phyloP scores from a whole-genome alignment of 2,329 filamentous ascomycete genomes.

The Sclerotinia sclerotiorum region DNA sequence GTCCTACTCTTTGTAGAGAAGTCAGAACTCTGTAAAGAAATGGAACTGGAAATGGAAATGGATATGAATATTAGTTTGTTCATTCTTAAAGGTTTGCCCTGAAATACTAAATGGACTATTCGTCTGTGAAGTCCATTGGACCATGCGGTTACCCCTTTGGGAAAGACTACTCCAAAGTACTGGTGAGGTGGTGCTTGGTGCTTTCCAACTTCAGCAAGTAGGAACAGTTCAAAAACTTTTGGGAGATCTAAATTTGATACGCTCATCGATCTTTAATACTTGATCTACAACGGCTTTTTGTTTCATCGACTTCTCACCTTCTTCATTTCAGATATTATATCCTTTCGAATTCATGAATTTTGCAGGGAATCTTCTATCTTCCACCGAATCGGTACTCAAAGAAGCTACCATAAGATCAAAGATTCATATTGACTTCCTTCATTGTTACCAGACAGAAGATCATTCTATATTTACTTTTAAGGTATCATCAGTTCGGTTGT shows the following conservation, averaged over 20 bases:
- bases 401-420: neutral
- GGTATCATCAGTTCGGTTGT: neutral
- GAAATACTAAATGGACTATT: neutral
- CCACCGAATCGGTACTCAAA: neutral
- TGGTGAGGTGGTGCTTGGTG: neutral
- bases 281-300: neutral
- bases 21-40: neutral
- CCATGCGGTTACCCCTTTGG: neutral
- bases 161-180: conserved; percentile 7
- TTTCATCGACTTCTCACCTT: neutral
- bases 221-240: neutral
- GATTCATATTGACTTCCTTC: neutral
- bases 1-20: neutral
- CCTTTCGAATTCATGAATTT: neutral
- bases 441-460: neutral
- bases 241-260: neutral
- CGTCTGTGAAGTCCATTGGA: neutral
- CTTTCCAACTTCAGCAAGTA: conserved; percentile 7
- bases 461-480: neutral
- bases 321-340: neutral
- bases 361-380: neutral
- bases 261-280: neutral
- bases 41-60: neutral
- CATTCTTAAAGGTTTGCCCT: neutral
- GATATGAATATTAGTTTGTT: neutral